Conservation (phyloP, 2,329 filamentous ascomycete genomes). For the Aspergillus cejpii region DNA sequence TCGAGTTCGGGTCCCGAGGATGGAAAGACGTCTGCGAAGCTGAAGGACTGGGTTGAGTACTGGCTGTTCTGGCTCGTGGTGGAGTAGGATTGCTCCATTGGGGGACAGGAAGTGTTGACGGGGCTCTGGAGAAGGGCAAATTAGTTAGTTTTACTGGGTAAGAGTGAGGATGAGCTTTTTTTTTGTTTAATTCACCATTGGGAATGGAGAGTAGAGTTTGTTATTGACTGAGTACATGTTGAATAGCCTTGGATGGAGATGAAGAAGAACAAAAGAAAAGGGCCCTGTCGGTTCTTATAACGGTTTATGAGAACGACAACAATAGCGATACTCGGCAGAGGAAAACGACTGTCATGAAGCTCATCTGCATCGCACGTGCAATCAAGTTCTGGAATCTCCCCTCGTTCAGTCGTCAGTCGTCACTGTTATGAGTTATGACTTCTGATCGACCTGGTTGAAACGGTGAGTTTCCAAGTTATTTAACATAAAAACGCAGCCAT, state of each 20-base stretch:
- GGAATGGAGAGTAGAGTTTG: background rate
- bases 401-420: too few species aligned
- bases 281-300: background rate
- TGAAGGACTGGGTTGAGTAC: constrained; percentile 15
- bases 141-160: background rate
- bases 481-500: background rate
- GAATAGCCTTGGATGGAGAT: background rate
- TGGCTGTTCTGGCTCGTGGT: constrained; percentile 11
- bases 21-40: constrained; percentile 14
- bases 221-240: background rate
- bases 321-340: background rate
- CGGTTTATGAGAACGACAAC: too few species aligned
- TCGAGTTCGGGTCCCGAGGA: constrained; percentile 8
- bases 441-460: too few species aligned
- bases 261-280: background rate
- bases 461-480: too few species aligned
- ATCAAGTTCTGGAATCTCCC: background rate
- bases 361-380: background rate
- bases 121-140: constrained; percentile 7
- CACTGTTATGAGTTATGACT: too few species aligned
- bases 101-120: constrained; percentile 13
- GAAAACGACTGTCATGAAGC: background rate
- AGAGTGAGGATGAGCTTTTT: too few species aligned
- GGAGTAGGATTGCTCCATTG: constrained; percentile 16
- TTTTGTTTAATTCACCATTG: background rate